These are phyloP conservation scores for Penicillium cosmopolitanum DNA, from an alignment of 495 filamentous ascomycete species.

Conservation along the genomic window DNA sequence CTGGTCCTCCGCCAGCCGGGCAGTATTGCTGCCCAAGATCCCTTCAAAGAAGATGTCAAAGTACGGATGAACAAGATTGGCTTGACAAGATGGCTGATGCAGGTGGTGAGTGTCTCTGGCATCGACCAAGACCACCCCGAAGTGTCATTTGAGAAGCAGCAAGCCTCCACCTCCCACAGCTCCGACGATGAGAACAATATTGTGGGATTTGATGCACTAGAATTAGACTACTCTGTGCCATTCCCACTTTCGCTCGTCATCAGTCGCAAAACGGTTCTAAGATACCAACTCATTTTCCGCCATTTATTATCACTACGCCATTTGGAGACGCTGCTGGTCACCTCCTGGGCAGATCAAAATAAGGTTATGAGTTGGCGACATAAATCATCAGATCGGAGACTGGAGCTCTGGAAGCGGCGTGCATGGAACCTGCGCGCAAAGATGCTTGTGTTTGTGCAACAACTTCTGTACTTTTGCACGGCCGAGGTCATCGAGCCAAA, in stretches of 20 bases:
- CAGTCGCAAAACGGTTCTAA: constrained; percentile 90
- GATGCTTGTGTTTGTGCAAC: constrained; percentile 97
- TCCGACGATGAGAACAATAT: constrained; percentile 82
- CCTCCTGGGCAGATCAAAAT: constrained; percentile 88
- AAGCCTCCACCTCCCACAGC: constrained; percentile 51
- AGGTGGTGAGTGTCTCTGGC: constrained; percentile 92
- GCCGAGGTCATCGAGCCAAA: constrained; percentile 97
- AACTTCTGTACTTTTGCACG: constrained; percentile 94
- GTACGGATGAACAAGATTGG: constrained; percentile 95
- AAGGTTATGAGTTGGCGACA: constrained; percentile 84
- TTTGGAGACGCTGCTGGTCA: constrained; percentile 80
- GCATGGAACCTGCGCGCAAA: constrained; percentile 90
- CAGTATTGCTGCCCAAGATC: constrained; percentile 89
- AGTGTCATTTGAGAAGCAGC: constrained; percentile 56
- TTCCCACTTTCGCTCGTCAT: constrained; percentile 98
- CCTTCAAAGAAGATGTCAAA: constrained; percentile 97
- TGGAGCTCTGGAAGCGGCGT: constrained; percentile 91
- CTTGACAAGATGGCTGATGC: constrained; percentile 90
- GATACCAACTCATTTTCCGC: constrained; percentile 95
- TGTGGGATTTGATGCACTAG: constrained; percentile 84
- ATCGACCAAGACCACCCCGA: constrained; percentile 81
- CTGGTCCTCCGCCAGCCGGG: constrained; percentile 93
- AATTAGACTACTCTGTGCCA: constrained; percentile 91
- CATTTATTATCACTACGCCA: constrained; percentile 88
- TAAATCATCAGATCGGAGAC: constrained; percentile 67